Base-by-base conservation (phyloP, 2,329 filamentous ascomycete genomes). In the Capronia coronata region DNA sequence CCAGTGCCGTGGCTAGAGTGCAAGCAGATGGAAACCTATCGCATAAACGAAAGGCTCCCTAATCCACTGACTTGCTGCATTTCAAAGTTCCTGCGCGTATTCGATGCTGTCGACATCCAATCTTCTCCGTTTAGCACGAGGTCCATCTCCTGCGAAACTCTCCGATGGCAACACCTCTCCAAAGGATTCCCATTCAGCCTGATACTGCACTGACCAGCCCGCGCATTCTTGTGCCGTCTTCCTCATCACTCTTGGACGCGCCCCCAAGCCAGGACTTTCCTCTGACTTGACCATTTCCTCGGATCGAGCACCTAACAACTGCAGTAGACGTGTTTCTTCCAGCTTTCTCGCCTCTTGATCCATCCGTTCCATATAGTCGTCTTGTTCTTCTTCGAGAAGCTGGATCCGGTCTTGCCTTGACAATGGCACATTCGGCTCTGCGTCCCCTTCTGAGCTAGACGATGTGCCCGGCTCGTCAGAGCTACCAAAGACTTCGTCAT, bases 261-360 rank as follows among this genome's bases (percentile, higher is more conserved):
- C 56, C 34, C 11, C 59, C 16, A 16, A 52, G 29, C 19, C 58
- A 30, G 44, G 60, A 46, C 43, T 59, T 32, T 57, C 60, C 59
- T 54, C 55, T 40, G 38, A 35, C 45, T 55, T 52, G 49, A 52
- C 54, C 19, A 29, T 43, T 22, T 55, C 49, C 42, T 51, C 57
- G 13, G 58, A 57, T 11, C 63, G 39, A 21, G 66, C 50, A 23
- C 65, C 65, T 2, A 80, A 64, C 1, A 72, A 48, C 1, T 62
- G 53, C 68, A 73, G 73, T 2, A 80, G 61, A 2, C 61, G 61
- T 1, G 61, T 48, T 58, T 80, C 75, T 57, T 77, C 75, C 16
- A 60, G 56, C 37, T 55, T 63, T 51, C 70, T 73, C 9, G 64
- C 63, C 54, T 70, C 58, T 32, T 64, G 63, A 59, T 82, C 79